phyloP scores from a whole-genome alignment of 768 basidiomycete genomes.

The Cubamyces lactineus region DNA sequence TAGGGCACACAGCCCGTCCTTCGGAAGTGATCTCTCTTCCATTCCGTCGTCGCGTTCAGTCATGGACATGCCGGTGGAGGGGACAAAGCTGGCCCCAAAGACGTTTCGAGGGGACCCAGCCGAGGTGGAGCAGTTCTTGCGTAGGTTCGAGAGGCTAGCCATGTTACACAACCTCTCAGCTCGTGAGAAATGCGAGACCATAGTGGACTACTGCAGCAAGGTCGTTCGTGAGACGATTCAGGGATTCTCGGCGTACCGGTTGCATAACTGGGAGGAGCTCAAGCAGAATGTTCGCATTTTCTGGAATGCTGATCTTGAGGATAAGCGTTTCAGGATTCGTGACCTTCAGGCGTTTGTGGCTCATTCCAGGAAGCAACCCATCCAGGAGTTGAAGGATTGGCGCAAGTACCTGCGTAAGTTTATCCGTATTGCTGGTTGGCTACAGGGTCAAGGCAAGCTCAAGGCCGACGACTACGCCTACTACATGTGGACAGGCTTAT shows the following conservation, averaged over 20 bases:
- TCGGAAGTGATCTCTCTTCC: background rate
- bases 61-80: conserved; percentile 23
- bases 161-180: conserved; percentile 10
- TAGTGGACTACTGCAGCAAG: conserved; percentile 25
- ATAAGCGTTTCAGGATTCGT: conserved; percentile 1
- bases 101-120: conserved; percentile 27
- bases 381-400: conserved; percentile 12
- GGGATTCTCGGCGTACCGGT: conserved; percentile 8
- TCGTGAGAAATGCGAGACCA: conserved; percentile 11
- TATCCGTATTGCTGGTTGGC: conserved; percentile 22
- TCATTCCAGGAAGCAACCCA: background rate
- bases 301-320: conserved; percentile 21
- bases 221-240: conserved; percentile 22
- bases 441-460: conserved; percentile 9
- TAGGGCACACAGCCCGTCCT: background rate
- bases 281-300: conserved; percentile 9
- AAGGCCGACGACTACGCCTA: conserved; percentile 2
- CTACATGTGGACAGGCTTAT: conserved; percentile 20
- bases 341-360: background rate
- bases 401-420: conserved; percentile 9
- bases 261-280: conserved; percentile 12
- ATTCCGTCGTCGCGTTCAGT: background rate
- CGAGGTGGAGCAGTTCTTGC: conserved; percentile 25
- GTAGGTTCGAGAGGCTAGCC: conserved; percentile 22
- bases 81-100: conserved; percentile 25